Evolutionary conservation across 2,329 filamentous ascomycete species (phyloP), one percentile per base, ranked within the genome.

Genomic region (Aspergillus sp.): DNA sequence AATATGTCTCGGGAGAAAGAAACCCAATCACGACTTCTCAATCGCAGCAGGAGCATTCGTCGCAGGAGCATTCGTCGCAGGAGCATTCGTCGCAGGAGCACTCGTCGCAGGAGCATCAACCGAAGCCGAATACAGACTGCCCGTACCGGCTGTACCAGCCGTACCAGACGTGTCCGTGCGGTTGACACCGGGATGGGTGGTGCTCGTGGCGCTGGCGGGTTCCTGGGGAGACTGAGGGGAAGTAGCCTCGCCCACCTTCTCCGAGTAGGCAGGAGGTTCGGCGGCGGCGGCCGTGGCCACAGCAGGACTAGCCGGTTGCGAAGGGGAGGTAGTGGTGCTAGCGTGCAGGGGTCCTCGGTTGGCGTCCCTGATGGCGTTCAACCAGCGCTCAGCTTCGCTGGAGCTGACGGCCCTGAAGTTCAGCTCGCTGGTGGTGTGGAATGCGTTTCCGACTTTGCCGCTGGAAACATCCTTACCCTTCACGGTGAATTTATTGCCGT

Each of bases 391-490:
- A 0, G 93, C 91, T 58, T 96, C 91, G 23, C 82, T 79, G 2
- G 89, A 72, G 1, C 88, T 91, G 72, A 91, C 88, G 0, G 92
- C 91, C 76, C 95, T 95, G 84, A 97, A 97, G 25, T 81, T 77
- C 34, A 95, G 80, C 73, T 97, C 93, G 38, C 90, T 86, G 21
- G 76, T 84, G 59, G 92, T 89, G 45, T 88, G 84, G 60, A 97
- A 83, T 68, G 91, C 93, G 76, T 87, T 88, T 65, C 87, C 86
- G 58, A 97, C 76, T 58, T 88, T 88, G 55, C 81, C 79, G 68
- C 89, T 88, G 65, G 87, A 88, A 52, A 87, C 84, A 69, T 99
- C 92, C 74, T 97, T 97, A 71, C 94, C 94, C 78, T 96, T 96
- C 71, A 99, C 81, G 66, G 85, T 90, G 81, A 99, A 97, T 74